A percentile compares a stretch with the other conserved stretches of the same genome.
phyloP scores from a whole-genome alignment of 139 green algal genomes.

The Desmodesmus armatus region DNA sequence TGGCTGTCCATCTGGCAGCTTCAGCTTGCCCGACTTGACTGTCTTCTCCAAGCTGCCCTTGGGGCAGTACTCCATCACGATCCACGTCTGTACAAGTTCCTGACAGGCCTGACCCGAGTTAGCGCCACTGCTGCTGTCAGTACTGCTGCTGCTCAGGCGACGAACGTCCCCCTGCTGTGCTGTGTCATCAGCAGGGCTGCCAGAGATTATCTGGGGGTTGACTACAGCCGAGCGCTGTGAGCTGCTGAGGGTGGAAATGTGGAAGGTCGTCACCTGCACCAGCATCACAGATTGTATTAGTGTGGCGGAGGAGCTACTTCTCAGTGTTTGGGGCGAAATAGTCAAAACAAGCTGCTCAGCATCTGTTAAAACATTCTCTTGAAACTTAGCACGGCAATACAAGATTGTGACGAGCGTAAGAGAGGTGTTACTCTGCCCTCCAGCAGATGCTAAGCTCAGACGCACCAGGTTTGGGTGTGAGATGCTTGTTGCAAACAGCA shows the following conservation, averaged over 20 bases:
- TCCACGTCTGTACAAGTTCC: conserved; percentile 28
- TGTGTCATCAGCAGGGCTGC: neutral
- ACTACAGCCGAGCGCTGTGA: conserved; percentile 13
- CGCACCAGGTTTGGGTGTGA: conserved; percentile 37
- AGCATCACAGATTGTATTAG: no score
- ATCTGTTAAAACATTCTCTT: no score
- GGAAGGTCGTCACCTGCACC: conserved; percentile 39
- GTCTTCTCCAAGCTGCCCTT: conserved; percentile 30
- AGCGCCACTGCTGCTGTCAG: neutral
- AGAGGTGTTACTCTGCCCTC: no score
- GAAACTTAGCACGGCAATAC: no score
- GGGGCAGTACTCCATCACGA: conserved; percentile 43
- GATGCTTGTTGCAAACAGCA: conserved; percentile 32
- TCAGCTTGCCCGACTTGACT: neutral
- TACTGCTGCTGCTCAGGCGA: no score
- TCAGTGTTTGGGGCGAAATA: no score
- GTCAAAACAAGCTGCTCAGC: neutral
- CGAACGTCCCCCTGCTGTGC: no score
- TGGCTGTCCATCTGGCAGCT: neutral
- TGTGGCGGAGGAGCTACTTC: no score
- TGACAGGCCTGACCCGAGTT: neutral
- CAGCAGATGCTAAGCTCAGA: no score
- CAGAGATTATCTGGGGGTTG: neutral
- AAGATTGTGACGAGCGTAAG: no score
- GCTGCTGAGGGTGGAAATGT: conserved; percentile 39